Evolutionary conservation across 192 early-diverging fungal genomes (phyloP).

Genomic region (Chytriomyces confervae): DNA sequence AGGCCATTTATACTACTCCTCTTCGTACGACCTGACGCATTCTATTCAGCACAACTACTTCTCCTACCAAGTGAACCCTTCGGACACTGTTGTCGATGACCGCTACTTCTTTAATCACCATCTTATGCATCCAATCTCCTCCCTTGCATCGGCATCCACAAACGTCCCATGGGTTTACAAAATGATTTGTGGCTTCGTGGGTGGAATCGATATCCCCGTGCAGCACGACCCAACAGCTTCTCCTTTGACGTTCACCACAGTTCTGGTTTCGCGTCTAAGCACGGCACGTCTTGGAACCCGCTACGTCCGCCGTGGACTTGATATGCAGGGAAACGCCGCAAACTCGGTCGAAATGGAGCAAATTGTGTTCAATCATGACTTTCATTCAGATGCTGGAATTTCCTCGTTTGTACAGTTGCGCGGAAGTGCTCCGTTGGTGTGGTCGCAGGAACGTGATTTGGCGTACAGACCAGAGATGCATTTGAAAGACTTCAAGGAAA

Average conservation of each 20-base stretch:
- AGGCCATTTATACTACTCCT: constrained; percentile 58
- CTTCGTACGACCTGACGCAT: constrained; percentile 61
- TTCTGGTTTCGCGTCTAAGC: constrained; percentile 56
- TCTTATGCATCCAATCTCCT: constrained; percentile 38
- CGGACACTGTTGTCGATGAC: constrained; percentile 52
- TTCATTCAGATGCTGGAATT: constrained; percentile 41
- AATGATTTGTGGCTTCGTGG: constrained; percentile 56
- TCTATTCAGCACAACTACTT: constrained; percentile 62
- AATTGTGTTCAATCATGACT: constrained; percentile 61
- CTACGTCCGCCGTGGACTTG: constrained; percentile 60
- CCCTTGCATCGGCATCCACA: neutral
- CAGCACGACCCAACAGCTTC: neutral
- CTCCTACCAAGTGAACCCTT: constrained; percentile 17
- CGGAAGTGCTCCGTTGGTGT: constrained; percentile 58
- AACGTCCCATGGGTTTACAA: constrained; percentile 50
- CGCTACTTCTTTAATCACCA: constrained; percentile 60
- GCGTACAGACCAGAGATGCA: constrained; percentile 53
- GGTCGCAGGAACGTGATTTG: constrained; percentile 59
- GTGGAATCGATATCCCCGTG: constrained; percentile 48
- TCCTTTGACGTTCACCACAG: constrained; percentile 45
- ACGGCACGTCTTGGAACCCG: constrained; percentile 55
- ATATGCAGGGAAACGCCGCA: constrained; percentile 58
- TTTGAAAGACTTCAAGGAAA: constrained; percentile 45
- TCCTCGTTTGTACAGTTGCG: constrained; percentile 57
- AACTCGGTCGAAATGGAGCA: constrained; percentile 70